Percentiles rank a stretch among this genome's conserved stretches.
phyloP scores from a whole-genome alignment of 2,329 filamentous ascomycete genomes.

The Tolypocladium album region DNA sequence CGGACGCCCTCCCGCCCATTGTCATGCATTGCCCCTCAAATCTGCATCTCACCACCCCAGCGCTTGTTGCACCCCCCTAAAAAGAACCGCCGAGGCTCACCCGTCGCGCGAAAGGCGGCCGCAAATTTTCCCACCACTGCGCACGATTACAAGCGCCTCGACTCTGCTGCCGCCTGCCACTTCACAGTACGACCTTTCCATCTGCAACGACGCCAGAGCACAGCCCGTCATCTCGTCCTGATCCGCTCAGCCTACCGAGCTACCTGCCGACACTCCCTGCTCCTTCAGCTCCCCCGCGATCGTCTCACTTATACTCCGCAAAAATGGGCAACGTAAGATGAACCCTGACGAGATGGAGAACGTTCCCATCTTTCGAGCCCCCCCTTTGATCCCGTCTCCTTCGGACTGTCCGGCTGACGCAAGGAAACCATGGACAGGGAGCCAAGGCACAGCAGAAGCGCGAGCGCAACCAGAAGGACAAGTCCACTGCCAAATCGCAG shows the following conservation, averaged over 20 bases:
- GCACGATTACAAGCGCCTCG: not conserved
- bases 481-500: constrained; percentile 51
- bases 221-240: not conserved
- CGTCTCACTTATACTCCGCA: not conserved
- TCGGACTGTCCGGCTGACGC: constrained; percentile 9
- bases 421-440: constrained; percentile 29
- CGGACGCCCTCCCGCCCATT: not conserved
- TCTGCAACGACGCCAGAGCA: not conserved
- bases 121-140: constrained; percentile 6
- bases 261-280: not conserved
- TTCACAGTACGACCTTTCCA: not conserved
- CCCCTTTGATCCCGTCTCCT: not conserved
- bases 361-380: not conserved
- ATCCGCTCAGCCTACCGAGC: not conserved
- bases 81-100: not conserved
- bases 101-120: not conserved
- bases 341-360: not conserved
- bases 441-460: constrained; percentile 62
- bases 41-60: not conserved
- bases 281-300: not conserved
- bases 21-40: not conserved
- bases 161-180: not conserved
- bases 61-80: not conserved
- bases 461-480: constrained; percentile 57
- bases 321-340: constrained; percentile 24